Evolutionary conservation across 2,329 filamentous ascomycete genomes (phyloP), one percentile per base, ranked within the genome.

Genomic region (Leptographium lundbergii): DNA sequence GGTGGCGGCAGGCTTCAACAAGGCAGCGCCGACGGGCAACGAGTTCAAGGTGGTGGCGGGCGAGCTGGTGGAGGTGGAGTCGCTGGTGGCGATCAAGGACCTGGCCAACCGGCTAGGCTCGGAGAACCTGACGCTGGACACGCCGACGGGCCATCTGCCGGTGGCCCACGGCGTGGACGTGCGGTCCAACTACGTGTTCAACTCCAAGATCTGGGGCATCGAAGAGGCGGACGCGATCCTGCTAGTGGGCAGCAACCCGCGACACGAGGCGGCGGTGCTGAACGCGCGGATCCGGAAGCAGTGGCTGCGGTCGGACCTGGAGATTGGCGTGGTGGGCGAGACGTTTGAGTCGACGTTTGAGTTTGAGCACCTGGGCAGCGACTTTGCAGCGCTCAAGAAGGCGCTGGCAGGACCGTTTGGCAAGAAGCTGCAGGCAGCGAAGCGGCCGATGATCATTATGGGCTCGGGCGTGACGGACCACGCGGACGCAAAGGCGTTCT

Each of bases 261-360:
- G 94, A 66, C 90, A 95, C 70, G 94, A 99, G 76, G 94, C 94
- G 62, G 90, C 94, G 59, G 90, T 94, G 54, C 81, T 99, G 52
- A 99, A 99, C 69, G 91, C 92, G 64, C 89, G 94, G 65, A 99
- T 99, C 70, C 84, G 94, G 69, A 99, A 99, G 80, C 91, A 96
- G 73, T 99, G 92, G 88, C 79, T 99, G 66, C 87, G 91, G 66
- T 96, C 94, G 42, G 91, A 97, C 66, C 84, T 99, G 27, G 88
- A 97, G 72, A 84, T 99, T 67, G 94, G 87, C 64, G 83, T 96
- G 61, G 86, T 99, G 65, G 94, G 94, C 64, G 88, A 96, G 76
- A 76, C 85, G 47, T 99, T 92, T 73, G 85, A 95, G 55, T 95
- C 91, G 59, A 99, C 91, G 36, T 99, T 97, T 69, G 91, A 96